A percentile compares a stretch with the other conserved stretches of the same genome.
phyloP scores from a whole-genome alignment of 2,329 filamentous ascomycete species.

The Metarhizium brunneum region DNA sequence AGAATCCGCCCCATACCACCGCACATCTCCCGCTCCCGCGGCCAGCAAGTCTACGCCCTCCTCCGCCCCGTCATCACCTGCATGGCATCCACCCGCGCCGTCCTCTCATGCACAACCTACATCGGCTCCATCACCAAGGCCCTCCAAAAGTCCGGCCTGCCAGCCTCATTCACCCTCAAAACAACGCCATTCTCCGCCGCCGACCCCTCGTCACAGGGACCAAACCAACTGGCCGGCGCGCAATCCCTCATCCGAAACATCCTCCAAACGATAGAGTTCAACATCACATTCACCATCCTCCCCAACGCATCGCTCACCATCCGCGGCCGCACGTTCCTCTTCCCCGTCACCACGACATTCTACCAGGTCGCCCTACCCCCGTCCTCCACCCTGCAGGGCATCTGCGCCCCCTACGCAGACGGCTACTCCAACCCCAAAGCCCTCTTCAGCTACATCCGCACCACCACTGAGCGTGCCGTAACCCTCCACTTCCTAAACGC shows the following conservation, averaged over 20 bases:
- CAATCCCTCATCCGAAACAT: slow-evolving; percentile 35
- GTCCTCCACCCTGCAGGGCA: slow-evolving; percentile 22
- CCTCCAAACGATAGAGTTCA: slow-evolving; percentile 31
- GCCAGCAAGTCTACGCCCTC: slow-evolving; percentile 36
- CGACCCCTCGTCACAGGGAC: slow-evolving; percentile 18
- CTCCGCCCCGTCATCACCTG: slow-evolving; percentile 43
- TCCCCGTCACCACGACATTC: slow-evolving; percentile 34
- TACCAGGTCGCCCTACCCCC: slow-evolving; percentile 33
- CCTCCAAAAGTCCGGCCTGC: slow-evolving; percentile 37
- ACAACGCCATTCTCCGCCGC: slow-evolving; percentile 24
- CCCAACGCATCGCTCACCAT: slow-evolving; percentile 32
- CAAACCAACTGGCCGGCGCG: slow-evolving; percentile 29
- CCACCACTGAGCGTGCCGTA: slow-evolving; percentile 31
- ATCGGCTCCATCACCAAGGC: slow-evolving; percentile 33
- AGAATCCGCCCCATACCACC: slow-evolving; percentile 49
- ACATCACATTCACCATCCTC: slow-evolving; percentile 36
- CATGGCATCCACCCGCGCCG: slow-evolving; percentile 32
- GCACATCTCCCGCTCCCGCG: slow-evolving; percentile 25
- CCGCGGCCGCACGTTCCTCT: slow-evolving; percentile 33
- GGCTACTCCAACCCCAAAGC: slow-evolving; percentile 35
- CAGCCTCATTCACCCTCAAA: slow-evolving; percentile 32
- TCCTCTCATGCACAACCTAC: slow-evolving; percentile 29
- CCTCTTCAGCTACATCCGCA: slow-evolving; percentile 36
- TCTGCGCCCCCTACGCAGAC: slow-evolving; percentile 34
- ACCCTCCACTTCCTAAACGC: slow-evolving; percentile 23